Percentiles rank a stretch among this genome's conserved stretches.
phyloP scores from a whole-genome alignment of 2,329 filamentous ascomycete genomes.

The Capronia epimyces region DNA sequence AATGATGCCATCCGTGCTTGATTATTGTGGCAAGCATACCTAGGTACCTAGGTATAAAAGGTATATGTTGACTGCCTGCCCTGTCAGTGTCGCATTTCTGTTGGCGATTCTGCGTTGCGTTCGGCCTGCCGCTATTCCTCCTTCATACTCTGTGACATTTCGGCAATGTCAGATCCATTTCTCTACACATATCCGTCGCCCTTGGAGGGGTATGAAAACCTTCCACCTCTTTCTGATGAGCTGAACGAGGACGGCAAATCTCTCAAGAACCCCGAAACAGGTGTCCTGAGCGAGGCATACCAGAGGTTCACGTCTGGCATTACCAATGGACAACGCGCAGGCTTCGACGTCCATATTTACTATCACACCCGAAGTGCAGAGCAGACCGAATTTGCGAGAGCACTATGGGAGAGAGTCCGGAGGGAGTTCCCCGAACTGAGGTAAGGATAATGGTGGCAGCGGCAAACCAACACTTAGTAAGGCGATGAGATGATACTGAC shows the following conservation, averaged over 20 bases:
- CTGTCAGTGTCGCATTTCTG: neutral
- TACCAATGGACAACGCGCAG: conserved; percentile 52
- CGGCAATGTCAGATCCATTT: conserved; percentile 46
- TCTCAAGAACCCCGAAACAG: conserved; percentile 59
- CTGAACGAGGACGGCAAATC: conserved; percentile 70
- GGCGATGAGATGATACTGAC: neutral
- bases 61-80: too few relatives aligned
- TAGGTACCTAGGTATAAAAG: too few relatives aligned
- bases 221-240: conserved; percentile 49
- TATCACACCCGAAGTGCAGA: conserved; percentile 59
- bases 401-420: conserved; percentile 71
- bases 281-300: conserved; percentile 62
- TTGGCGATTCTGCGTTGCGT: neutral
- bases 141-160: neutral
- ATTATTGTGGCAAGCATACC: too few relatives aligned
- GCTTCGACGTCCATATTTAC: conserved; percentile 85
- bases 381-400: conserved; percentile 62
- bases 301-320: conserved; percentile 62
- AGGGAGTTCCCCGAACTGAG: conserved; percentile 60
- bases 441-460: conserved; percentile 2
- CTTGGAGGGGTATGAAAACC: conserved; percentile 47
- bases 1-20: neutral
- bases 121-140: neutral
- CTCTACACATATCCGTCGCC: conserved; percentile 53
- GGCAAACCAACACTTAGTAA: neutral